phyloP scores from a whole-genome alignment of 345 rosid species.

The Dipteronia sinensis region DNA sequence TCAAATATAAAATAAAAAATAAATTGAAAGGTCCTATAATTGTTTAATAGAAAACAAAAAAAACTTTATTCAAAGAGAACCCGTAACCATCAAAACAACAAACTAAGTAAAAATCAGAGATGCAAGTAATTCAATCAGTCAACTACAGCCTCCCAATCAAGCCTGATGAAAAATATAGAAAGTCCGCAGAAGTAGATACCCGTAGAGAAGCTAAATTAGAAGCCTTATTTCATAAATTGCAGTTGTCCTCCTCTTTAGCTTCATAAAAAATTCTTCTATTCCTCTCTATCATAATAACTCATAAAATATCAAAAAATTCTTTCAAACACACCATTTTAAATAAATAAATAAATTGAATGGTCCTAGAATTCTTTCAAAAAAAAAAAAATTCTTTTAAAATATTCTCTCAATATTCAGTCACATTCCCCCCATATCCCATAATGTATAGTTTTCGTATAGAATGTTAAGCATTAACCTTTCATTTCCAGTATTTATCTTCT shows the following conservation, averaged over 20 bases:
- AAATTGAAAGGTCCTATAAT: neutral
- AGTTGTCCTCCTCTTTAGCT: neutral
- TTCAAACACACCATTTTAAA: no score
- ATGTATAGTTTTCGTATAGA: no score
- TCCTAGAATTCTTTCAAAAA: no score
- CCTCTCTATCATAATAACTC: neutral
- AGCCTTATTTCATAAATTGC: neutral
- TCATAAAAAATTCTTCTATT: neutral
- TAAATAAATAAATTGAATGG: no score
- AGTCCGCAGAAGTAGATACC: neutral
- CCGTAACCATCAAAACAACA: neutral
- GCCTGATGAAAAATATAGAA: neutral
- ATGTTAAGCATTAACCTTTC: no score
- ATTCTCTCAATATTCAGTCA: no score
- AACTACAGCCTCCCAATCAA: neutral
- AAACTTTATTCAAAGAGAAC: neutral
- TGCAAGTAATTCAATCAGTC: neutral
- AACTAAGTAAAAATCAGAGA: neutral
- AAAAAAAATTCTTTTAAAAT: no score
- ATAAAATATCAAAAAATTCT: no score
- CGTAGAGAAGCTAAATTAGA: neutral
- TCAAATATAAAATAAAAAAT: no score
- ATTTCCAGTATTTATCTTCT: no score
- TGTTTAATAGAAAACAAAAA: neutral
- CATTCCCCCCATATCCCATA: no score